phyloP scores from a whole-genome alignment of 108 stramenopile species.

The Skeletonema costatum region DNA sequence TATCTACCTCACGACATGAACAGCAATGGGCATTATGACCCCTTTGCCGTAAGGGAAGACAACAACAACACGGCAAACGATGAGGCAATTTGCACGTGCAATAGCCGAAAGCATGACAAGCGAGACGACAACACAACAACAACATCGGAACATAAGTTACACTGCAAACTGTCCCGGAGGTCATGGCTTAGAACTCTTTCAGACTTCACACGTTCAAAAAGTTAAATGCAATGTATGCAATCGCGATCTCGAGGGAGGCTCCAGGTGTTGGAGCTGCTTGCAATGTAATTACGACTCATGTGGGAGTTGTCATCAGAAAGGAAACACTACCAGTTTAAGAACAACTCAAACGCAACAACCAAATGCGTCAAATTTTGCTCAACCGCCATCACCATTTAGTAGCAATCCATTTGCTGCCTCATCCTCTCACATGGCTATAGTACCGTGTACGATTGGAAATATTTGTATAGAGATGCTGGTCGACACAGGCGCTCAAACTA shows the following conservation, averaged over 20 bases:
- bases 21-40: not conserved
- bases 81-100: constrained; percentile 52
- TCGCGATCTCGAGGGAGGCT: constrained; percentile 8
- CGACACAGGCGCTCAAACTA: constrained; percentile 71
- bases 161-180: constrained; percentile 27
- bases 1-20: not conserved
- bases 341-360: not conserved
- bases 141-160: not conserved
- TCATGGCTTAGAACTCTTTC: constrained; percentile 34
- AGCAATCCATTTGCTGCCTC: constrained; percentile 12
- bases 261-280: constrained; percentile 36
- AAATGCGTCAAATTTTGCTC: constrained; percentile 6
- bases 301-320: constrained; percentile 17
- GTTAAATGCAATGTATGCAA: constrained; percentile 43
- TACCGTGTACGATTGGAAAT: constrained; percentile 56
- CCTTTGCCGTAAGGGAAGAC: not conserved
- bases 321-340: not conserved
- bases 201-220: constrained; percentile 25
- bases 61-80: constrained; percentile 36
- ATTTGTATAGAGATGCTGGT: constrained; percentile 70
- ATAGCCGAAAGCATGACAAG: constrained; percentile 32
- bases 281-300: constrained; percentile 42
- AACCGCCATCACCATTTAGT: not conserved
- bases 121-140: constrained; percentile 6
- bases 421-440: constrained; percentile 57